Evolutionary conservation across 192 early-diverging fungal species (phyloP).

Genomic region (Paraglomus occultum): DNA sequence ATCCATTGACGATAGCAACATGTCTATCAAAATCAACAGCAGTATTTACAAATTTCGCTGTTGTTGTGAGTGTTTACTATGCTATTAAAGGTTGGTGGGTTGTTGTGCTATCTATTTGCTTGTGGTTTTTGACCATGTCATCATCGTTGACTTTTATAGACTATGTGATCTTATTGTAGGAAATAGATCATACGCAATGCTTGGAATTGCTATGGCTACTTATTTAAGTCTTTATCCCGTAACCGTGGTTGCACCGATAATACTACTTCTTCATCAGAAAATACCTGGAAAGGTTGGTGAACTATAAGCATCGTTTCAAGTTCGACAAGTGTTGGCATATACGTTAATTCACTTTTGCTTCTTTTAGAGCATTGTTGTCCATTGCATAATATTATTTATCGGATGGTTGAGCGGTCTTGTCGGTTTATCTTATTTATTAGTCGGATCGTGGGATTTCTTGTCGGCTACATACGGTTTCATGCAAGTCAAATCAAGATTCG

Average conservation of each 20-base stretch:
- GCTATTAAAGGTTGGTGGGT: conserved; percentile 52
- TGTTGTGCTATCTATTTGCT: not conserved
- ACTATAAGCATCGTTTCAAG: not conserved
- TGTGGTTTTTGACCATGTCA: not conserved
- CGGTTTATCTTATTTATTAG: conserved; percentile 54
- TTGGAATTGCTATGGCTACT: conserved; percentile 74
- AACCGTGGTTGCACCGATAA: conserved; percentile 68
- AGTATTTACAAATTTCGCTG: conserved; percentile 70
- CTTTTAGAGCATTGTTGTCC: conserved; percentile 18
- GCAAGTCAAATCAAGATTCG: conserved; percentile 41
- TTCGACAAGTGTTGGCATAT: not conserved
- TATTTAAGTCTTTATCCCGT: conserved; percentile 88
- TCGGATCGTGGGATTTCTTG: conserved; percentile 71
- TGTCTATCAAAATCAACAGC: conserved; percentile 74
- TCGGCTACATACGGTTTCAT: conserved; percentile 67
- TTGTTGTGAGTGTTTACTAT: conserved; percentile 71
- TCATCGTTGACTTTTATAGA: not conserved
- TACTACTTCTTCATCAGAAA: conserved; percentile 45
- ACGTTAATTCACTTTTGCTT: not conserved
- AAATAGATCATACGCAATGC: conserved; percentile 51
- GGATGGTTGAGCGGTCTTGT: conserved; percentile 49
- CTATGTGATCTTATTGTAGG: conserved; percentile 36
- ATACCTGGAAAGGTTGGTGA: not conserved
- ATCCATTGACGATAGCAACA: conserved; percentile 77
- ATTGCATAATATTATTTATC: conserved; percentile 35